phyloP scores from a whole-genome alignment of 164 flowering plant species.

The Berberis thunbergii region DNA sequence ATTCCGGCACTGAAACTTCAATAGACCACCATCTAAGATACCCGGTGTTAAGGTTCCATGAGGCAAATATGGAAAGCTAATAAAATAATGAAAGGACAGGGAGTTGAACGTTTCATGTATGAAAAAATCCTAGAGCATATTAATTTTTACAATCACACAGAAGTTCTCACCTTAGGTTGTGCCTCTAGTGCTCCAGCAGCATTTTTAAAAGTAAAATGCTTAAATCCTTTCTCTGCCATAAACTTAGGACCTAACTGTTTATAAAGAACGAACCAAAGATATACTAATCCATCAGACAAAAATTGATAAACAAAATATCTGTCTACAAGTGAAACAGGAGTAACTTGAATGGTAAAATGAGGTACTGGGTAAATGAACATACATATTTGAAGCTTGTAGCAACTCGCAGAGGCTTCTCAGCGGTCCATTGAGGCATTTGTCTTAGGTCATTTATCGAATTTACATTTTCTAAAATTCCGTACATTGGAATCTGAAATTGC shows the following conservation, averaged over 20 bases:
- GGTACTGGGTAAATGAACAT: conserved; percentile 17
- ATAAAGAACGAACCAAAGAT: not conserved
- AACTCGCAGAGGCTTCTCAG: conserved; percentile 80
- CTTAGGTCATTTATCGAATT: conserved; percentile 75
- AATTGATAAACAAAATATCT: not conserved
- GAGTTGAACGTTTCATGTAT: too few relatives aligned
- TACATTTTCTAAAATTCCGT: conserved; percentile 92
- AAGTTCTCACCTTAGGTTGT: conserved; percentile 78
- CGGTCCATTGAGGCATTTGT: conserved; percentile 98
- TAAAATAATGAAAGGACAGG: too few relatives aligned
- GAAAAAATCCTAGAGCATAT: too few relatives aligned
- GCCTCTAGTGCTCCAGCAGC: conserved; percentile 99
- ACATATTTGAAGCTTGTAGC: conserved; percentile 92
- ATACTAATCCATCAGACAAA: conserved; percentile 4
- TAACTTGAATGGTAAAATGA: not conserved
- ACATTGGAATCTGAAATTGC: conserved; percentile 67
- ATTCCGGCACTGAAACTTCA: too few relatives aligned
- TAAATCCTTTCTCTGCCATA: conserved; percentile 70
- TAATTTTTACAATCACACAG: not conserved
- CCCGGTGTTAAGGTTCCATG: too few relatives aligned
- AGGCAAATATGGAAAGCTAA: too few relatives aligned
- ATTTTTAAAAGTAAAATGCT: conserved; percentile 77
- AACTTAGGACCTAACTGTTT: conserved; percentile 82
- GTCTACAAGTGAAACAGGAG: not conserved
- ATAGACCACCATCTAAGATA: too few relatives aligned